Evolutionary conservation across 345 rosid species (phyloP), one percentile per base, ranked within the genome.

Genomic region (Noccaea caerulescens): DNA sequence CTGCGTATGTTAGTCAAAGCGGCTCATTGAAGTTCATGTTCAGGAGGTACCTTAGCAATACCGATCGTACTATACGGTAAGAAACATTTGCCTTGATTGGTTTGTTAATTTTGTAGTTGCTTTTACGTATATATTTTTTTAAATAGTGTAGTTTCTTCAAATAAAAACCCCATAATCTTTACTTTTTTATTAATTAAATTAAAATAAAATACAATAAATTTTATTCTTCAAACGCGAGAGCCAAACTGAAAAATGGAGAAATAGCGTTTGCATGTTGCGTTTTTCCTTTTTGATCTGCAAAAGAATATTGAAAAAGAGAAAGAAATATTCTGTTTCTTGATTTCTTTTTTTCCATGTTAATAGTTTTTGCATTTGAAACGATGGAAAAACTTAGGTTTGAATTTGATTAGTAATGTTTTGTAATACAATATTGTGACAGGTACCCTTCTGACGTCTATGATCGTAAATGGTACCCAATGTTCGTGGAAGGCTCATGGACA

Each of bases 21-120:
- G 75, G 75, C 25, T 76, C 79, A 8, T 37, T 76, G 2, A 62
- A 62, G 39, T 62, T 3, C 70, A 55, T 69, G 10, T 69, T 63
- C 45, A 62, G 75, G 47, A 6, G 0, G 5, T 54, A 63, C 11
- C 1, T 69, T 18, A 76, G 75, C 71, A 69, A 47, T 50, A 20
- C 73, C 12, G 33, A 2, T 36, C 46, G 2, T 25, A 9, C 0
- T 43, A 60, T 75, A 60, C 20, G 73, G 78, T 75, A 75, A 7
- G 66, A 37, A 37, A 37, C 11, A 8, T 37, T 8, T 37, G 10
- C 3, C 41, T 37, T 8, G 3, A 2, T 8, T 37, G 3, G 9
- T 37, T 37, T 27, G 30, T 27, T 27, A 27, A 27, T 2, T 37
- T 37, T 37, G 41, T 37, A 10, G 9, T 37, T 37, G 41, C 41